These are phyloP conservation scores for Paramecium sonneborni DNA, from an alignment of 73 alveolate genomes.

Conservation along the genomic window DNA sequence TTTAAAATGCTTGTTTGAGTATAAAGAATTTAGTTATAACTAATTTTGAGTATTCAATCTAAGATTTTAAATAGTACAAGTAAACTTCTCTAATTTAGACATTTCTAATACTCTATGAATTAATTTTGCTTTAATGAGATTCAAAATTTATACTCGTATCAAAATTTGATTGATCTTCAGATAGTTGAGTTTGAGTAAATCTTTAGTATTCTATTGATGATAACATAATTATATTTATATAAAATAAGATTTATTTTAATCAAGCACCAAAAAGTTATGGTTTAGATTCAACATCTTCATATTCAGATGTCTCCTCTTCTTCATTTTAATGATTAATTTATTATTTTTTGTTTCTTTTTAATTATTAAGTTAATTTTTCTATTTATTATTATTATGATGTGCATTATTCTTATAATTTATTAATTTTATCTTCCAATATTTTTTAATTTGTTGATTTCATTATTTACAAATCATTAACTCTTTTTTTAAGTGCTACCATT, in stretches of 20 bases:
- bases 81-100: neutral
- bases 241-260: neutral
- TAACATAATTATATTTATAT: neutral
- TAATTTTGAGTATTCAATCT: neutral
- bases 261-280: slow-evolving; percentile 52
- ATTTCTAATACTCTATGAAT: neutral
- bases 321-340: neutral
- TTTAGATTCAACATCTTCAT: slow-evolving; percentile 30
- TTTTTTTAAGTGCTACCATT: slow-evolving; percentile 30
- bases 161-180: neutral
- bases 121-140: neutral
- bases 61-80: neutral
- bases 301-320: neutral
- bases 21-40: neutral
- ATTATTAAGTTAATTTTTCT: neutral
- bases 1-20: neutral
- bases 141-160: neutral
- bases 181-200: neutral
- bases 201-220: neutral
- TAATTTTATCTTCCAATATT: slow-evolving; percentile 62
- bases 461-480: slow-evolving; percentile 59
- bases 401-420: neutral
- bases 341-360: neutral
- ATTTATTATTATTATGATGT: neutral
- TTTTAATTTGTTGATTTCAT: slow-evolving; percentile 59